phyloP scores from a whole-genome alignment of 345 rosid species.

The Citrus reticulata region DNA sequence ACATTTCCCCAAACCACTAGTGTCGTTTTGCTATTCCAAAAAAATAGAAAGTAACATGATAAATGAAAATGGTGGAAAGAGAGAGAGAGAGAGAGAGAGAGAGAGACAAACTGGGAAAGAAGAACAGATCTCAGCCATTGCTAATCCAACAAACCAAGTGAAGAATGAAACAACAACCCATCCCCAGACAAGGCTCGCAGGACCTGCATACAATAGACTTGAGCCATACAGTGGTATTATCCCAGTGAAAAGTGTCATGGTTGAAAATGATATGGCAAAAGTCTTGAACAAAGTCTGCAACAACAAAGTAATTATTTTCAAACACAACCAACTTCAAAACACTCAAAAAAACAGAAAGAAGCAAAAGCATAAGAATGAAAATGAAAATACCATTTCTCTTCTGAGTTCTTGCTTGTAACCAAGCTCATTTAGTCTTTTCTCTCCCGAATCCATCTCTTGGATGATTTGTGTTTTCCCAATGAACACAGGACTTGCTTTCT shows the following conservation, averaged over 20 bases:
- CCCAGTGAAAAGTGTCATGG: slow-evolving; percentile 65
- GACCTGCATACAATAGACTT: slow-evolving; percentile 57
- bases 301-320: background rate
- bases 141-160: slow-evolving; percentile 57
- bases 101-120: slow-evolving; percentile 47
- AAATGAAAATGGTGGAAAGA: background rate
- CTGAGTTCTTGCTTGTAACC: slow-evolving; percentile 66
- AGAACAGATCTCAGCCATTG: slow-evolving; percentile 71
- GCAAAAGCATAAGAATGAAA: background rate
- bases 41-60: background rate
- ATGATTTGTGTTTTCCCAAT: background rate
- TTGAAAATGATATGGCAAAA: slow-evolving; percentile 59
- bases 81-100: background rate
- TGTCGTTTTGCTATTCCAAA: background rate
- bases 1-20: no score
- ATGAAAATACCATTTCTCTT: slow-evolving; percentile 47
- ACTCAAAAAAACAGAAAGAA: background rate
- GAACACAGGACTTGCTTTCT: background rate
- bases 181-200: slow-evolving; percentile 63
- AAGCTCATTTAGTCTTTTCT: slow-evolving; percentile 58
- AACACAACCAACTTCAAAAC: background rate
- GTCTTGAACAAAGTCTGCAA: slow-evolving; percentile 57
- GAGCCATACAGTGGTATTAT: slow-evolving; percentile 58
- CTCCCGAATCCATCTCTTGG: slow-evolving; percentile 55
- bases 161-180: slow-evolving; percentile 65